Evolutionary conservation across 441 rosid species (phyloP), one percentile per base, ranked within the genome.

Genomic region (Flueggea neowawraea): DNA sequence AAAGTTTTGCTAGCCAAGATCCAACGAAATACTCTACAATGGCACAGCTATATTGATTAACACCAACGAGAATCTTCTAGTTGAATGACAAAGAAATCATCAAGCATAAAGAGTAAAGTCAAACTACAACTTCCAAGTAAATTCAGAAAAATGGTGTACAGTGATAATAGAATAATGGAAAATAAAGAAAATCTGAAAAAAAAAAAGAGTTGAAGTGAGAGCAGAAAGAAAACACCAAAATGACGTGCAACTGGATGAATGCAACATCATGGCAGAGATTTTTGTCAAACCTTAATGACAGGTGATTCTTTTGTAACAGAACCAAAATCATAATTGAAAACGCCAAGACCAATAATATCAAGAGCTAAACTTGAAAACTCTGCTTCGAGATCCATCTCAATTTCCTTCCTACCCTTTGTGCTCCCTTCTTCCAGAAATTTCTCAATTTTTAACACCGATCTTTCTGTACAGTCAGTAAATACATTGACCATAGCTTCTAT

Each of bases 231-330:
- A 11, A 47, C 6, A 47, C 50, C 4, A 14, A 47, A 14, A 54
- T 58, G 32, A 57, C 50, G 63, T 50, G 51, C 33, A 44, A 13
- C 14, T 10, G 63, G 43, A 64, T 36, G 15, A 57, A 55, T 45
- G 62, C 52, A 54, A 55, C 31, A 67, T n/a, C 22, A 61, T 14
- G n/a, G 22, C 33, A 47, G 53, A 49, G 31, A 66, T 33, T 33
- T 57, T 14, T 33, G 58, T 16, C 71, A 66, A 63, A 94, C 97
- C 97, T 94, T 84, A 71, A 94, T 94, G 57, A 94, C 93, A 36
- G 98, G 96, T 56, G 97, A 94, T 78, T 90, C 98, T 70, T 90
- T 87, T 54, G 89, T 87, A 62, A 94, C 88, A 70, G 98, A 94
- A 65, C 97, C 93, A 69, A 94, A 94, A 66, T 94, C 90, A 57